Percentiles rank a stretch among this genome's conserved stretches.
Conservation (phyloP, 208 protist genomes). For the Leishmania braziliensis region DNA sequence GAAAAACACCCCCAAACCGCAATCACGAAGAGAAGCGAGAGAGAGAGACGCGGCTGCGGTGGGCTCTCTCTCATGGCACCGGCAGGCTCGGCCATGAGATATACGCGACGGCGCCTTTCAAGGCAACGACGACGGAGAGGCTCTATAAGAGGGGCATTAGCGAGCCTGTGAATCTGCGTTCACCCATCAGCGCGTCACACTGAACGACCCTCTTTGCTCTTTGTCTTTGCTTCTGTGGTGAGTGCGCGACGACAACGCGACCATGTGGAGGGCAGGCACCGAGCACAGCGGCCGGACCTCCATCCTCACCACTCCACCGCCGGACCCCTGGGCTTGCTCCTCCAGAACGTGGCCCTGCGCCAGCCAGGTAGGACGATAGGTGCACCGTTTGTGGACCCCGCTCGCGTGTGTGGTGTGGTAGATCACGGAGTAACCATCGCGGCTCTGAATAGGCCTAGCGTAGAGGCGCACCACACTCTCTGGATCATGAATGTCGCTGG, state of each 20-base stretch:
- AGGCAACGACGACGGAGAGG: background rate
- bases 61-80: background rate
- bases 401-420: background rate
- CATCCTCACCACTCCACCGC: background rate
- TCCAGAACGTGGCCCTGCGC: background rate
- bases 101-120: background rate
- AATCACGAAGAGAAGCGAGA: background rate
- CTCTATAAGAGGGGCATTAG: background rate
- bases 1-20: too few relatives aligned
- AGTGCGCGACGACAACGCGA: background rate
- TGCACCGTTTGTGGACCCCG: background rate
- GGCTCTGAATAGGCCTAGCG: background rate
- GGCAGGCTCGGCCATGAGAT: background rate
- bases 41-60: background rate
- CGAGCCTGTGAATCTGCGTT: background rate
- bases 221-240: background rate
- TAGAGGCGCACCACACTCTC: background rate
- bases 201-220: background rate
- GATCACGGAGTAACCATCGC: background rate
- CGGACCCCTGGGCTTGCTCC: background rate
- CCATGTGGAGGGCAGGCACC: background rate
- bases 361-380: background rate
- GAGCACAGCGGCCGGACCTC: background rate
- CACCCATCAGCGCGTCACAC: background rate
- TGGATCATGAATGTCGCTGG: background rate